phyloP scores from a whole-genome alignment of 1,284 basidiomycete genomes.

The Exsudoporus floridanus region DNA sequence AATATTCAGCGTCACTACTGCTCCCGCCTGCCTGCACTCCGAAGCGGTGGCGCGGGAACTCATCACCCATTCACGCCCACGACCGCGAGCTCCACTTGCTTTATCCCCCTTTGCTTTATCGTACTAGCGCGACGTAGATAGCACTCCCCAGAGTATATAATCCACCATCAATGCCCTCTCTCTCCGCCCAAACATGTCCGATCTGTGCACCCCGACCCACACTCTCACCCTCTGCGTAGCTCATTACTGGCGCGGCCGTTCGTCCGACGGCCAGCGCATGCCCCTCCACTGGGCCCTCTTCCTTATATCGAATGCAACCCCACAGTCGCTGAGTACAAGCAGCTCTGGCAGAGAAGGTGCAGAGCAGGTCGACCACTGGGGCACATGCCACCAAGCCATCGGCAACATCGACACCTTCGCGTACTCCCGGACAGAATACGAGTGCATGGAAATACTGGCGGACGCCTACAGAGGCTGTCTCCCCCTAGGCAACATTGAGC shows the following conservation, averaged over 20 bases:
- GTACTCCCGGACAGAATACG: slow-evolving; percentile 30
- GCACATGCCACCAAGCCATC: slow-evolving; percentile 30
- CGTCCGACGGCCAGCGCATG: slow-evolving; percentile 22
- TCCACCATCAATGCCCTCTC: background rate
- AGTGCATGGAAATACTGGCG: slow-evolving; percentile 35
- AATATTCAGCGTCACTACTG: background rate
- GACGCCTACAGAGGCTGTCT: slow-evolving; percentile 31
- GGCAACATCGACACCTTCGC: slow-evolving; percentile 32
- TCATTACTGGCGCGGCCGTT: slow-evolving; percentile 32
- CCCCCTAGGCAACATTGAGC: slow-evolving; percentile 22
- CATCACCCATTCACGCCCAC: background rate
- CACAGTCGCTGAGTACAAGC: slow-evolving; percentile 22
- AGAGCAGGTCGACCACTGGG: slow-evolving; percentile 32
- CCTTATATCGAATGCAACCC: slow-evolving; percentile 26
- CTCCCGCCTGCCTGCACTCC: background rate
- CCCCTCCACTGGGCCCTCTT: slow-evolving; percentile 37
- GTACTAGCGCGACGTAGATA: slow-evolving; percentile 4
- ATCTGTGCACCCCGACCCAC: slow-evolving; percentile 15
- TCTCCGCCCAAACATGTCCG: slow-evolving; percentile 17
- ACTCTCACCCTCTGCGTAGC: slow-evolving; percentile 31
- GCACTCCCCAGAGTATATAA: slow-evolving; percentile 14
- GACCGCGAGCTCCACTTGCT: slow-evolving; percentile 7
- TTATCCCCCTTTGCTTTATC: slow-evolving; percentile 19
- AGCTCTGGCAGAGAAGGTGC: slow-evolving; percentile 25
- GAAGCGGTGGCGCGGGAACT: slow-evolving; percentile 32